Percentiles rank a stretch among this genome's conserved stretches.
Conservation (phyloP, 768 basidiomycete genomes). For the Rhizopogon roseolus region DNA sequence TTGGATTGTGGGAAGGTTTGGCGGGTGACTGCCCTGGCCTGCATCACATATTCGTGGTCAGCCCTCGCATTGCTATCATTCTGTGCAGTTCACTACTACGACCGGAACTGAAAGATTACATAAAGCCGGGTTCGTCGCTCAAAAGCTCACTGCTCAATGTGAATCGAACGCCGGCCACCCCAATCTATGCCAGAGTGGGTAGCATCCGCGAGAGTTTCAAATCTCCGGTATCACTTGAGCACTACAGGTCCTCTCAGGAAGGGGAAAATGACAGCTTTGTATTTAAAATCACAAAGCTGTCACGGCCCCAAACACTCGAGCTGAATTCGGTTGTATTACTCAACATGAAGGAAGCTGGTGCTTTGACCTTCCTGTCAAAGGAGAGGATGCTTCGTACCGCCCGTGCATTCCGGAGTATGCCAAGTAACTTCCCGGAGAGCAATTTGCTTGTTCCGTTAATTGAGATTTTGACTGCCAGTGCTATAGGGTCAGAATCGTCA, state of each 20-base stretch:
- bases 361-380: constrained; percentile 4
- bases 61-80: constrained; percentile 29
- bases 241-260: neutral
- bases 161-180: neutral
- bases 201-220: neutral
- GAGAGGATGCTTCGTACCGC: constrained; percentile 4
- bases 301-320: neutral
- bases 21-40: constrained; percentile 13
- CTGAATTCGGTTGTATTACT: constrained; percentile 3
- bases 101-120: neutral
- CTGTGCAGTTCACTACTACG: constrained; percentile 16
- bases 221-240: neutral
- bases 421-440: neutral
- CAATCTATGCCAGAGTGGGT: neutral
- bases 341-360: neutral
- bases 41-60: constrained; percentile 30
- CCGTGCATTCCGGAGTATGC: neutral
- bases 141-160: neutral
- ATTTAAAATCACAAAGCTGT: constrained; percentile 26
- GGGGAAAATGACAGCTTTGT: constrained; percentile 20
- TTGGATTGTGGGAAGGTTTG: constrained; percentile 31
- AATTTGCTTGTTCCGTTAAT: neutral
- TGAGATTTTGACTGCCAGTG: neutral
- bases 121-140: neutral
- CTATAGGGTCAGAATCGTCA: neutral